Percentiles rank a stretch among this genome's conserved stretches.
Evolutionary conservation across 1,139 yeast species (phyloP).

Genomic region (Sugiyamaella grinbergsii): DNA sequence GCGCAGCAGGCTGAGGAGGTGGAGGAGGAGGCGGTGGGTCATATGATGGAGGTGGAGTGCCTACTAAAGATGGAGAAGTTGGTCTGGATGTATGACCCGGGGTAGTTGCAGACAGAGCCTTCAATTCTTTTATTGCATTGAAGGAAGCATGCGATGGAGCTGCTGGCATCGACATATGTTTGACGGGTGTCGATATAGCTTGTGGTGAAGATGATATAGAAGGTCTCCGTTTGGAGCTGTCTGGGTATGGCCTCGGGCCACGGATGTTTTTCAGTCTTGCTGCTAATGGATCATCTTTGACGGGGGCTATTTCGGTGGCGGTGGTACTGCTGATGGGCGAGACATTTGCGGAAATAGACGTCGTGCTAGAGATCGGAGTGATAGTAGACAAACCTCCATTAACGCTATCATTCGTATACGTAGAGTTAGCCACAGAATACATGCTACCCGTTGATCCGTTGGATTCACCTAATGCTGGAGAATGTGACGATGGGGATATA

Average conservation of each 20-base stretch:
- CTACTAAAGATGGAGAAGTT: slow-evolving; percentile 4
- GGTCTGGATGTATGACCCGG: background rate
- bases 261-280: slow-evolving; percentile 32
- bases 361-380: background rate
- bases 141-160: background rate
- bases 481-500: background rate
- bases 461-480: background rate
- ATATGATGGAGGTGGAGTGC: slow-evolving; percentile 17
- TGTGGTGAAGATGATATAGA: background rate
- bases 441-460: slow-evolving; percentile 1
- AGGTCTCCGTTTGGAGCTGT: slow-evolving; percentile 12
- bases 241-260: slow-evolving; percentile 27
- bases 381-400: background rate
- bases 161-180: slow-evolving; percentile 8
- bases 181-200: background rate
- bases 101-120: background rate
- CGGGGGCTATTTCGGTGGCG: too few relatives aligned
- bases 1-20: slow-evolving; percentile 20
- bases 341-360: background rate
- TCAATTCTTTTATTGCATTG: background rate
- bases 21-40: slow-evolving; percentile 20
- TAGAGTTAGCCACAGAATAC: background rate
- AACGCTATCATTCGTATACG: background rate
- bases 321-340: background rate
- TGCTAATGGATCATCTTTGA: slow-evolving; percentile 28